Evolutionary conservation across 768 basidiomycete species (phyloP), one percentile per base, ranked within the genome.

Genomic region (Podaxis rugospora): DNA sequence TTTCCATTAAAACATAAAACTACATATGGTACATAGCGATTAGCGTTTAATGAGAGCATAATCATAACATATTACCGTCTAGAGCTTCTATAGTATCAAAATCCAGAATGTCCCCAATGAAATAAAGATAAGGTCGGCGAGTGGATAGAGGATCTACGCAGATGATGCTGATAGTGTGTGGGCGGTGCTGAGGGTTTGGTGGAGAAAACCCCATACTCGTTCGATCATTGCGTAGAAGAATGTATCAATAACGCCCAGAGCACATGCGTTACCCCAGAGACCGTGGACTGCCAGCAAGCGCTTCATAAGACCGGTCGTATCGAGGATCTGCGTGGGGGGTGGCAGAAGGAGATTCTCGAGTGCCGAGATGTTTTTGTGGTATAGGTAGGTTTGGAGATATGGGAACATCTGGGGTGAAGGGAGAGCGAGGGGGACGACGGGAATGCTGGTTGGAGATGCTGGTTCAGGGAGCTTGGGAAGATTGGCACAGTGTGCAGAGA

Each of bases 251-350:
- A 92, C 71, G 2, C 89, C 90, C 14, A 93, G 77, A n/a, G 82
- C 81, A 61, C 83, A 85, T 1, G 80, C 82, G 68, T 92, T 92
- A 58, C 81, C 78, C 88, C 90, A 93, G 32, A 92, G 70, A 5
- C 86, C 89, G 59, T 85, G 80, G 35, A 90, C 79, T 39, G 68
- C 74, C 55, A 76, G 69, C 2, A 80, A 71, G 21, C 76, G 79
- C 66, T 65, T 61, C 6, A 76, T 78, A 7, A 83, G 65, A 27
- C 67, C 63, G 10, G 63, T 67, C 0, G 77, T 75, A 58, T 74
- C 76, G 1, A 64, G 49, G 2, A 53, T 11, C n/a, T 63, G 64
- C 5, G 64, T 63, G 5, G 65, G 62, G 59, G 68, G 66, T 10
- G 72, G 89, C 74, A 68, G 77, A 37, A 90, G 76, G 3, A 78